Evolutionary conservation across 495 filamentous ascomycete species (phyloP).

Genomic region (Symbiotaphrina buchneri): DNA sequence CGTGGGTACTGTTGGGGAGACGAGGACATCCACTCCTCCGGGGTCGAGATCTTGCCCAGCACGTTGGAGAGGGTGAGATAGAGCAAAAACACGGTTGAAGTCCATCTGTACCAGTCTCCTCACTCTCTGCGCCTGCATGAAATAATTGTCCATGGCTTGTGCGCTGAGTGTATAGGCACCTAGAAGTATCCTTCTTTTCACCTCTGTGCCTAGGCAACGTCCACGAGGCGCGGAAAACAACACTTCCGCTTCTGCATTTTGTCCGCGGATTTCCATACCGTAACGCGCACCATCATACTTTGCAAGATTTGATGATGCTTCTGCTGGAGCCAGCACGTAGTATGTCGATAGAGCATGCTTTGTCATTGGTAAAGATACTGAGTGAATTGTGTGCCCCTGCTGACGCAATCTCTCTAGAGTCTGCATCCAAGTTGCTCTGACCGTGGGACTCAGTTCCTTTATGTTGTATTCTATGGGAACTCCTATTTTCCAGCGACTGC

Average conservation of each 20-base stretch:
- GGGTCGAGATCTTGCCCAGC: slow-evolving; percentile 20
- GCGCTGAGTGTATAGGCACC: slow-evolving; percentile 84
- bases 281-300: slow-evolving; percentile 95
- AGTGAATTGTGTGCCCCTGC: slow-evolving; percentile 43
- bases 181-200: slow-evolving; percentile 64
- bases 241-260: slow-evolving; percentile 18
- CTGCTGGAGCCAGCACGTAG: slow-evolving; percentile 84
- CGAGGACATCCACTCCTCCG: slow-evolving; percentile 53
- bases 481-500: slow-evolving; percentile 25
- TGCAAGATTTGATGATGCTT: slow-evolving; percentile 91
- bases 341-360: slow-evolving; percentile 75
- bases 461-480: slow-evolving; percentile 80
- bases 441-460: slow-evolving; percentile 41
- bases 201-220: slow-evolving; percentile 59
- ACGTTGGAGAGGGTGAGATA: slow-evolving; percentile 40
- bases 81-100: slow-evolving; percentile 55
- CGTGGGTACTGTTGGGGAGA: slow-evolving; percentile 75
- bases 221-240: slow-evolving; percentile 59
- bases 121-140: slow-evolving; percentile 77
- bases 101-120: slow-evolving; percentile 66
- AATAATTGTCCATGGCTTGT: slow-evolving; percentile 86
- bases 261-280: slow-evolving; percentile 26
- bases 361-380: slow-evolving; percentile 69
- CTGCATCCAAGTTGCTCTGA: slow-evolving; percentile 45
- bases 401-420: slow-evolving; percentile 30